phyloP scores from a whole-genome alignment of 805 yeast species.

The Tetrapisispora fleetii region DNA sequence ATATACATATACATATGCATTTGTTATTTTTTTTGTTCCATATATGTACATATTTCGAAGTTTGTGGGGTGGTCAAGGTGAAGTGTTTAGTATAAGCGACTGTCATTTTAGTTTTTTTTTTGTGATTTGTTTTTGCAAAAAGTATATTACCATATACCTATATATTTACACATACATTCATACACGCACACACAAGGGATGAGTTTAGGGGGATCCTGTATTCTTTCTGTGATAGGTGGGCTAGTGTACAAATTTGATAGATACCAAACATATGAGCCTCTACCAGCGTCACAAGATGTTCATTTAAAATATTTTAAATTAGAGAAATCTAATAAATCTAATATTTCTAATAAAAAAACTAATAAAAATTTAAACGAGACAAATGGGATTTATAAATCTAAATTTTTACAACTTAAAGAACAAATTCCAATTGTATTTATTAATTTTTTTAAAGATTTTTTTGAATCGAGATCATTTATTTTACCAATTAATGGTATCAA shows the following conservation, averaged over 20 bases:
- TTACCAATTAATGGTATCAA: slow-evolving; percentile 21
- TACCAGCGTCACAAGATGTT: slow-evolving; percentile 10
- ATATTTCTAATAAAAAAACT: no score
- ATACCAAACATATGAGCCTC: slow-evolving; percentile 15
- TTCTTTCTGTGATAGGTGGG: slow-evolving; percentile 24
- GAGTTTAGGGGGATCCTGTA: slow-evolving; percentile 26
- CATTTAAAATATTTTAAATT: slow-evolving; percentile 5
- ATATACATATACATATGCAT: no score
- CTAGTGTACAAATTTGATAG: slow-evolving; percentile 20
- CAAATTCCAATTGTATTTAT: slow-evolving; percentile 7
- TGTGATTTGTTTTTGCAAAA: no score
- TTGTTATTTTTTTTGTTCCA: no score
- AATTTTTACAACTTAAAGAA: slow-evolving; percentile 6
- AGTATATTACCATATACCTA: no score
- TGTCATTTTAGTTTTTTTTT: no score
- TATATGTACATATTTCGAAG: no score
- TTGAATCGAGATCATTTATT: slow-evolving; percentile 14
- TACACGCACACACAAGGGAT: slow-evolving; percentile 7
- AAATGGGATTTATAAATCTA: slow-evolving; percentile 10
- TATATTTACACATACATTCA: no score
- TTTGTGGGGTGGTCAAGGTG: no score
- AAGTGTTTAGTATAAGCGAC: no score
- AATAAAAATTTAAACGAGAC: background rate
- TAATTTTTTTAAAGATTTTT: slow-evolving; percentile 18
- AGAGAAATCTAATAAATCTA: background rate